Percentiles rank a stretch among this genome's conserved stretches.
Evolutionary conservation across 2,329 filamentous ascomycete genomes (phyloP).

Genomic region (Apiospora arundinis): DNA sequence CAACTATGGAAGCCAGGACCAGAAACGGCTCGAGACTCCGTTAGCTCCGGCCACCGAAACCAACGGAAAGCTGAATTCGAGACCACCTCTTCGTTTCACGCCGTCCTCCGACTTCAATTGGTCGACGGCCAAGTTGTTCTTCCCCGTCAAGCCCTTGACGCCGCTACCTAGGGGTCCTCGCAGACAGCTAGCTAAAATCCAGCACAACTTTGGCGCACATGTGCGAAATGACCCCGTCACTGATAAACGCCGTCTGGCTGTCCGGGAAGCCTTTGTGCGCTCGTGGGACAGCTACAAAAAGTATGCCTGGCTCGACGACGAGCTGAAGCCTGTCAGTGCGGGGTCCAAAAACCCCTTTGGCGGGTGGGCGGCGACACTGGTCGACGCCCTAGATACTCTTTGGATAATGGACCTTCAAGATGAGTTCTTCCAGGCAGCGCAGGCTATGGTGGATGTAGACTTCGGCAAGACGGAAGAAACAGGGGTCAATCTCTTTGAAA

Average conservation of each 20-base stretch:
- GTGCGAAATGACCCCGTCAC: too few relatives aligned
- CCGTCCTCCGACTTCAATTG: constrained; percentile 25
- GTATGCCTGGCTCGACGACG: too few relatives aligned
- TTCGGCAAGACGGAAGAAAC: constrained; percentile 50
- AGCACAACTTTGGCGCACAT: too few relatives aligned
- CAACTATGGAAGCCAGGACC: too few relatives aligned
- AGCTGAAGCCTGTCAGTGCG: too few relatives aligned
- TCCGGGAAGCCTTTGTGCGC: too few relatives aligned
- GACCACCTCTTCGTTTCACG: neutral
- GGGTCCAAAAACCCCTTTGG: too few relatives aligned
- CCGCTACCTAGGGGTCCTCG: too few relatives aligned
- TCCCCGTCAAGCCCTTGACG: constrained; percentile 22
- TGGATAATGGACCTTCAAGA: constrained; percentile 65
- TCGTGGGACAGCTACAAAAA: too few relatives aligned
- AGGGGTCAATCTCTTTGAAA: constrained; percentile 52
- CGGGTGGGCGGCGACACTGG: constrained; percentile 61
- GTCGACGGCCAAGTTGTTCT: constrained; percentile 15
- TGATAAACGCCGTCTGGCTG: too few relatives aligned
- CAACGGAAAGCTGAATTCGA: neutral
- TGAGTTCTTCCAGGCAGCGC: constrained; percentile 62
- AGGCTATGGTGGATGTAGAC: constrained; percentile 55
- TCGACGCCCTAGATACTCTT: constrained; percentile 66
- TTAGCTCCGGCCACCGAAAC: neutral
- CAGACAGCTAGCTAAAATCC: too few relatives aligned
- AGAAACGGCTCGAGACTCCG: too few relatives aligned